Evolutionary conservation across 2,329 filamentous ascomycete genomes (phyloP).

Genomic region (Colletotrichum echinochloae): DNA sequence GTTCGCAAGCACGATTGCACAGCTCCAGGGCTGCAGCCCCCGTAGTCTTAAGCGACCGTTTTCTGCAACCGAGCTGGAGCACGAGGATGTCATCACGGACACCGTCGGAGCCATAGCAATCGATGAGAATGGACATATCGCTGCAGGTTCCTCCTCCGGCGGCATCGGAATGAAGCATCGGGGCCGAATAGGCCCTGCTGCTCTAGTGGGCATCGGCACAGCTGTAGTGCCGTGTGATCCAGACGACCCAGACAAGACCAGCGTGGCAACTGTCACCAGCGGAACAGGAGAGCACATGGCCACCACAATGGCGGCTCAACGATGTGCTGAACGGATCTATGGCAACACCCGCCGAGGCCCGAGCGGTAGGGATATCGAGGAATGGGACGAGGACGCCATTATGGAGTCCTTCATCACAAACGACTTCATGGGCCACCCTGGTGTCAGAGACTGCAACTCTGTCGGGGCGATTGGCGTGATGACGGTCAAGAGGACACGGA

Average conservation of each 20-base stretch:
- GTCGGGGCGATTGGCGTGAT: slow-evolving; percentile 92
- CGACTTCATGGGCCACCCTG: slow-evolving; percentile 95
- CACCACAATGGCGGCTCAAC: slow-evolving; percentile 89
- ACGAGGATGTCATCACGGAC: slow-evolving; percentile 81
- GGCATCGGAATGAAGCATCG: slow-evolving; percentile 99
- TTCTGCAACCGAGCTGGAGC: slow-evolving; percentile 42
- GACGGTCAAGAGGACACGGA: slow-evolving; percentile 84
- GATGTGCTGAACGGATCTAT: slow-evolving; percentile 88
- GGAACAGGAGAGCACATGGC: slow-evolving; percentile 99
- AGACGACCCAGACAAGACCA: slow-evolving; percentile 74
- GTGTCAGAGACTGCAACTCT: slow-evolving; percentile 82
- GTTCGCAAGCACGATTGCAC: slow-evolving; percentile 28
- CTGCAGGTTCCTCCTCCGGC: slow-evolving; percentile 94
- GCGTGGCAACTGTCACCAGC: slow-evolving; percentile 88
- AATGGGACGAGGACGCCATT: slow-evolving; percentile 81
- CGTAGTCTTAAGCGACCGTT: slow-evolving; percentile 53
- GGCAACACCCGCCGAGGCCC: slow-evolving; percentile 71
- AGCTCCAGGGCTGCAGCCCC: slow-evolving; percentile 40
- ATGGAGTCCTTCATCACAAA: slow-evolving; percentile 81
- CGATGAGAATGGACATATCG: slow-evolving; percentile 86
- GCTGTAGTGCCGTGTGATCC: slow-evolving; percentile 84
- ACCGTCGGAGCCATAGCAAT: slow-evolving; percentile 97
- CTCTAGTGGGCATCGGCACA: slow-evolving; percentile 90
- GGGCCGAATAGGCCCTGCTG: slow-evolving; percentile 91
- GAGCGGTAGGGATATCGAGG: slow-evolving; percentile 72